Base-by-base conservation (phyloP, 129 eudicot genomes). In the Cynara cardunculus region DNA sequence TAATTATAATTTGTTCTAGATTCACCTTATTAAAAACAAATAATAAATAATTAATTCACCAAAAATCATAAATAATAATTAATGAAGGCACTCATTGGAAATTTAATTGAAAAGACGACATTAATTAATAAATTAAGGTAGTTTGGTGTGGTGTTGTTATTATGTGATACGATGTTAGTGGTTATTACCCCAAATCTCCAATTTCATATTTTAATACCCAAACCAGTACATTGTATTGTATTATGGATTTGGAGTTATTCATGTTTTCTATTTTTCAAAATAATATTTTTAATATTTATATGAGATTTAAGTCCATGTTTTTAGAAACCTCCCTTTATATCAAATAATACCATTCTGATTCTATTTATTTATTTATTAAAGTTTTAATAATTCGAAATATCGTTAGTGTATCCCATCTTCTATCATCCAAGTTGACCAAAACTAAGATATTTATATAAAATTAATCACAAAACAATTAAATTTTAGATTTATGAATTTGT, bases 151-250 rank as follows among this genome's bases (percentile, higher is more conserved):
- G 18, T 69, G 74, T 69, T 35, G 73, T 30, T 30, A 69, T 24
- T 21, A 28, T 69, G 39, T 28, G 32, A 69, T 30, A 18, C 41
- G 24, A 27, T 69, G 74, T 69, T 69, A 28, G 74, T 69, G 74
- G 74, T 27, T 69, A 69, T 69, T 25, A 27, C 21, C 71, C 35
- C 71, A 67, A 67, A 67, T 67, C 71, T 67, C 71, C 35, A 67
- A 25, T 67, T 67, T 7, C 71, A 25, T 67, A 67, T 69, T 13
- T 69, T 27, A 27, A 28, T 27, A n/a, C n/a, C n/a, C n/a, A n/a
- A n/a, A 56, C 65, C 65, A n/a, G 2, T 56, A n/a, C 65, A 56
- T 56, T 56, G 65, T 56, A 56, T 56, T 56, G 65, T 56, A 56
- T 56, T 56, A 56, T 5, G 65, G 24, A 56, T 56, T 53, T 56